phyloP scores from a whole-genome alignment of 176 grass and related monocot genomes.

The Triticum dicoccoides region DNA sequence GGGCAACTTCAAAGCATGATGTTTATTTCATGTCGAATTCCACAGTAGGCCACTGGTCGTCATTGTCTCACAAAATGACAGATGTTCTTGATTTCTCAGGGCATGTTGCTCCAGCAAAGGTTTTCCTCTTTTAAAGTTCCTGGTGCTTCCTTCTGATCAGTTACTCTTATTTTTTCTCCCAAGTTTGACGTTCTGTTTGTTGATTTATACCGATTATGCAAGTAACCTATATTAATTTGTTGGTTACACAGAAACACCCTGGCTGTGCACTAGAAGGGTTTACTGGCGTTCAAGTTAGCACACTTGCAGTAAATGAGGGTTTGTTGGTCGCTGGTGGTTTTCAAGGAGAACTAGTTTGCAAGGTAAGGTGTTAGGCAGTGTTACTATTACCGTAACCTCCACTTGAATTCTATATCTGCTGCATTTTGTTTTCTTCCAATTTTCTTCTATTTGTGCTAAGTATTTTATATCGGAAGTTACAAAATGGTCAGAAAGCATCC shows the following conservation, averaged over 20 bases:
- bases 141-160: neutral
- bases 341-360: constrained; percentile 89
- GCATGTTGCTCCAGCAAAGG: constrained; percentile 79
- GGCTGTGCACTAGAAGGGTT: constrained; percentile 81
- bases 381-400: neutral
- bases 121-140: constrained; percentile 33
- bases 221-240: constrained; percentile 1
- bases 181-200: neutral
- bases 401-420: neutral
- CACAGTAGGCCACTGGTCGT: constrained; percentile 84
- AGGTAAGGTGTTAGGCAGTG: constrained; percentile 44
- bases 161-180: constrained; percentile 3
- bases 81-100: constrained; percentile 76
- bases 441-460: neutral
- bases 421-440: neutral
- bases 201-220: neutral
- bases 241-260: constrained; percentile 65
- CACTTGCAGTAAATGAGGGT: constrained; percentile 78
- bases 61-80: constrained; percentile 48
- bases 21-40: constrained; percentile 88
- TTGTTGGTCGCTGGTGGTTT: constrained; percentile 91
- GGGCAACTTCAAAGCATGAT: constrained; percentile 95
- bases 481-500: neutral
- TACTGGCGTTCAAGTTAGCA: constrained; percentile 78
- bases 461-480: neutral